These are phyloP conservation scores for Ceratocystis harringtonii DNA, from an alignment of 2,329 filamentous ascomycete genomes.

Conservation along the genomic window DNA sequence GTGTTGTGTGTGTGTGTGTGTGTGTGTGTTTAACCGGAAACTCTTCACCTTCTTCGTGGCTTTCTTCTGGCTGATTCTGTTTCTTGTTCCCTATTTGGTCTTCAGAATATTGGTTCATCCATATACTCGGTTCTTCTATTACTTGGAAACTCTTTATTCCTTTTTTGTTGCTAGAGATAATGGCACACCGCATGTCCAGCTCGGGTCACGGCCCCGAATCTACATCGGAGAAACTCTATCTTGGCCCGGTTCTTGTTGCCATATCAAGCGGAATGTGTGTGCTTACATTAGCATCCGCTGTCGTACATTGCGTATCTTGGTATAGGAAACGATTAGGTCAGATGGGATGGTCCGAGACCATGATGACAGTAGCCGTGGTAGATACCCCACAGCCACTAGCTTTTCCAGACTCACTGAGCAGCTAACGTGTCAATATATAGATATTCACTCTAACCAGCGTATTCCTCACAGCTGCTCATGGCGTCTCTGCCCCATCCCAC, in stretches of 20 bases:
- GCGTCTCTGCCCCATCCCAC: background rate
- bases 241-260: constrained; percentile 26
- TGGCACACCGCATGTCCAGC: background rate
- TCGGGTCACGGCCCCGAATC: background rate
- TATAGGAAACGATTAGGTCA: constrained; percentile 20
- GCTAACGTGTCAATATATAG: background rate
- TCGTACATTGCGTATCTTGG: constrained; percentile 24
- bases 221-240: background rate
- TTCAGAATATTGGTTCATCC: background rate
- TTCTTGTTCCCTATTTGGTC: background rate
- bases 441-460: background rate
- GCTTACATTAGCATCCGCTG: constrained; percentile 25
- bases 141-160: background rate
- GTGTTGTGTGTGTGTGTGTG: no score
- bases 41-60: background rate
- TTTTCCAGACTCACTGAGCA: background rate
- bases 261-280: constrained; percentile 24
- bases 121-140: background rate
- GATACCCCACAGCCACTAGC: background rate
- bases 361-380: constrained; percentile 20
- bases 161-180: background rate
- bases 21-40: no score
- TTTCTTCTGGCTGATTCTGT: background rate
- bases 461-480: background rate
- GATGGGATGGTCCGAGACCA: constrained; percentile 25